Conservation (phyloP, 176 grass and related monocot genomes). For the Ensete glaucum region DNA sequence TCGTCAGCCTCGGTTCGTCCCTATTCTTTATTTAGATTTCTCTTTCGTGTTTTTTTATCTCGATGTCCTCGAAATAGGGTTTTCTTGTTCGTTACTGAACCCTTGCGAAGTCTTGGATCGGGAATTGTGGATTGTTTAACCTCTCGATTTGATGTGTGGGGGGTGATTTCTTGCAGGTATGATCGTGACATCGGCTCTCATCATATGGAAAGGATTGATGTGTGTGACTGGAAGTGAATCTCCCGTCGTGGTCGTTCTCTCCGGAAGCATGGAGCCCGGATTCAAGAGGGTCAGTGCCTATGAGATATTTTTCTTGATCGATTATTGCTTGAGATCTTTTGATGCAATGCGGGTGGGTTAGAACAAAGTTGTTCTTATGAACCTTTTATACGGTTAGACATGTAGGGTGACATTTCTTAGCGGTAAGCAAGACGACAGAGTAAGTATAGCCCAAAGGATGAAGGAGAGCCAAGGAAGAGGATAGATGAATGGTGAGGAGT, state of each 20-base stretch:
- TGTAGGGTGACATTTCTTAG: too few species aligned
- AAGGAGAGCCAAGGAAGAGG: too few species aligned
- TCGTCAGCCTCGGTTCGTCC: conserved; percentile 50
- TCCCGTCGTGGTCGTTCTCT: background rate
- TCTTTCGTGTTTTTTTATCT: background rate
- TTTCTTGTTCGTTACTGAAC: background rate
- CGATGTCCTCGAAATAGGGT: too few species aligned
- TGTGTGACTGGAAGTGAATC: background rate
- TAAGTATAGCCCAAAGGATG: too few species aligned
- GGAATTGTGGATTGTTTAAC: background rate
- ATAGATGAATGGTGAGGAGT: too few species aligned
- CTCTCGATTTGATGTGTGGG: background rate
- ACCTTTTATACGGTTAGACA: too few species aligned
- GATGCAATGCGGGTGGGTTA: too few species aligned
- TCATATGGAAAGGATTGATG: background rate
- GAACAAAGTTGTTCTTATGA: too few species aligned
- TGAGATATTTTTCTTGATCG: background rate
- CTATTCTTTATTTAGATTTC: background rate
- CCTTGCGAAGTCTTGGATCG: background rate
- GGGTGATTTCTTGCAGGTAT: background rate
- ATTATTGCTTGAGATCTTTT: too few species aligned
- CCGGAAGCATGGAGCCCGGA: background rate
- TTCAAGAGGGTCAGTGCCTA: background rate
- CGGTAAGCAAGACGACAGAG: too few species aligned
- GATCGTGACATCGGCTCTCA: background rate